Evolutionary conservation across 805 yeast genomes (phyloP).

Genomic region (Lachancea lanzarotensis): DNA sequence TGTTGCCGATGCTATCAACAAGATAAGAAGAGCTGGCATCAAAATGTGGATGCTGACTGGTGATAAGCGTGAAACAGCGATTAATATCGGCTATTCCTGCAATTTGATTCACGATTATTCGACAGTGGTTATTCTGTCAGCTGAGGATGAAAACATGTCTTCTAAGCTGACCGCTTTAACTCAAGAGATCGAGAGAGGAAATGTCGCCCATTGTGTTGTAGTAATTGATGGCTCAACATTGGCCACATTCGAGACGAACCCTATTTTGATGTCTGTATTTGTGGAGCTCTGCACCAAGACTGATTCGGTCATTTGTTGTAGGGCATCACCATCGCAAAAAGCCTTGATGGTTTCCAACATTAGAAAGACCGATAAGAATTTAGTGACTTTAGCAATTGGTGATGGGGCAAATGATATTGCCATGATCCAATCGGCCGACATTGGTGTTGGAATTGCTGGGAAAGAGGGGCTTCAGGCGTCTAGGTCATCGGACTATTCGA

Average conservation of each 20-base stretch:
- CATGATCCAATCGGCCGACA: slow-evolving; percentile 97
- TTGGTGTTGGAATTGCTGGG: slow-evolving; percentile 96
- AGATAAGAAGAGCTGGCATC: slow-evolving; percentile 86
- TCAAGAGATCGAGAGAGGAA: slow-evolving; percentile 62
- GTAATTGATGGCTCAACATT: slow-evolving; percentile 94
- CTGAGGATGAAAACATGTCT: slow-evolving; percentile 51
- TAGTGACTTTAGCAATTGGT: slow-evolving; percentile 92
- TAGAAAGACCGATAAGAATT: slow-evolving; percentile 55
- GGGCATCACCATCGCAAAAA: slow-evolving; percentile 96
- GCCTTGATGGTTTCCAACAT: slow-evolving; percentile 81
- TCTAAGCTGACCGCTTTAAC: slow-evolving; percentile 70
- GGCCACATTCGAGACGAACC: slow-evolving; percentile 62
- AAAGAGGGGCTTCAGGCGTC: slow-evolving; percentile 97
- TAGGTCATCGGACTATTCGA: slow-evolving; percentile 86
- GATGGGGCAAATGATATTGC: slow-evolving; percentile 99
- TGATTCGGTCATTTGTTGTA: slow-evolving; percentile 88
- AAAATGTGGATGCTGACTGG: slow-evolving; percentile 98
- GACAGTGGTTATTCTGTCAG: slow-evolving; percentile 65
- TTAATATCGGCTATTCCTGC: slow-evolving; percentile 93
- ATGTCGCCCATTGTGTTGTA: slow-evolving; percentile 88
- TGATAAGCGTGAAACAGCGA: slow-evolving; percentile 96
- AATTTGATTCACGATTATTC: slow-evolving; percentile 88
- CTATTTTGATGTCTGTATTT: slow-evolving; percentile 64
- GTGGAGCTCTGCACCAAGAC: slow-evolving; percentile 79
- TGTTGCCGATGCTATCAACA: slow-evolving; percentile 92